Evolutionary conservation across 2,329 filamentous ascomycete genomes (phyloP).

Genomic region (Aureobasidium pullulans): DNA sequence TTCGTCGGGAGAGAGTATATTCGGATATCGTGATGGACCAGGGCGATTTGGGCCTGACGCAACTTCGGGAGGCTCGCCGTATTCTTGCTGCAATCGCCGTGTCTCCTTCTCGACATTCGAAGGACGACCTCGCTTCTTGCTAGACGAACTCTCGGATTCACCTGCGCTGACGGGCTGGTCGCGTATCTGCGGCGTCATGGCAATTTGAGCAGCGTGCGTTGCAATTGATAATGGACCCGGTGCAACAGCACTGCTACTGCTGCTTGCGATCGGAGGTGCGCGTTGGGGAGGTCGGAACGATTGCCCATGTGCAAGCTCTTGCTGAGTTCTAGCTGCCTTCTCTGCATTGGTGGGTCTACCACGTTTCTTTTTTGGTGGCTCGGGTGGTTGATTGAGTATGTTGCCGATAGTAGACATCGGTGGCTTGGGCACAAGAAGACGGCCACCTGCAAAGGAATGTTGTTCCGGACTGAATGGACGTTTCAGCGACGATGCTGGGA

Average conservation of each 20-base stretch:
- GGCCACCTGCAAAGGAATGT: conserved; percentile 26
- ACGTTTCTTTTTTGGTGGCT: conserved; percentile 37
- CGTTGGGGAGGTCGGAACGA: conserved; percentile 28
- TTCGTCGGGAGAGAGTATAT: conserved; percentile 11
- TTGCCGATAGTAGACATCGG: conserved; percentile 7
- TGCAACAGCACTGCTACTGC: background rate
- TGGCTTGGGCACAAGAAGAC: conserved; percentile 40
- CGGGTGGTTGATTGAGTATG: conserved; percentile 1
- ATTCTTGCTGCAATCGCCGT: background rate
- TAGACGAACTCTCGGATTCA: conserved; percentile 24
- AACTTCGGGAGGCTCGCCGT: background rate
- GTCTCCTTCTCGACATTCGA: conserved; percentile 17
- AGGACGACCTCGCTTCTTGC: conserved; percentile 25
- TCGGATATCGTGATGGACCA: conserved; percentile 9
- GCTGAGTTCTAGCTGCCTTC: conserved; percentile 36
- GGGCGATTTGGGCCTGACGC: background rate
- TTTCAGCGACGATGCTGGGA: conserved; percentile 16
- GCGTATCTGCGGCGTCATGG: conserved; percentile 2
- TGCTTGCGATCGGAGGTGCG: background rate
- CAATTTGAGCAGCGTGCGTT: conserved; percentile 3
- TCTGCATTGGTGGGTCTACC: conserved; percentile 43
- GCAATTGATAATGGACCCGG: background rate
- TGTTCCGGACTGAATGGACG: conserved; percentile 24
- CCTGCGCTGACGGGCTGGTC: conserved; percentile 1
- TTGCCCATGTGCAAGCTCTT: conserved; percentile 32